Evolutionary conservation across 225 moss, liverwort and hornwort species (phyloP).

Genomic region (Pseudoscleropodium purum): DNA sequence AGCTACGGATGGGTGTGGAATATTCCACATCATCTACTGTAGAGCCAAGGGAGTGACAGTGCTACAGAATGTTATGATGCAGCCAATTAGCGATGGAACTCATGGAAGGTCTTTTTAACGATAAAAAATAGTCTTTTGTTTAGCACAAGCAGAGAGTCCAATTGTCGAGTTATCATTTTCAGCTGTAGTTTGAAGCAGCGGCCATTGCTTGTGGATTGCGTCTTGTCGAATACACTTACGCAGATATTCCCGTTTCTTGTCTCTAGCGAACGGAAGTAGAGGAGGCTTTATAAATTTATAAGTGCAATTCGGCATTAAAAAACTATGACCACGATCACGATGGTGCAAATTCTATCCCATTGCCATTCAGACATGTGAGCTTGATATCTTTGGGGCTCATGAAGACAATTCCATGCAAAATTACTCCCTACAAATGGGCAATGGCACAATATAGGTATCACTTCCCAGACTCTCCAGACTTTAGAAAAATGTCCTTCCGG

Average conservation of each 20-base stretch:
- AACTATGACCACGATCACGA: background rate
- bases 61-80: background rate
- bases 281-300: background rate
- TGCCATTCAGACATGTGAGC: background rate
- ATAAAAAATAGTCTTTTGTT: background rate
- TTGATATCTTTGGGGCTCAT: background rate
- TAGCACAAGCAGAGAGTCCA: background rate
- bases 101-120: background rate
- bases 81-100: conserved; percentile 2
- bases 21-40: background rate
- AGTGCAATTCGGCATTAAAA: background rate
- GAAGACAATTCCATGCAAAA: background rate
- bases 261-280: background rate
- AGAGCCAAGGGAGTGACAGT: background rate
- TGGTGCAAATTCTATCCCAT: background rate
- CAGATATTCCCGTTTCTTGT: background rate
- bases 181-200: background rate
- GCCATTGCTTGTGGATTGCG: background rate
- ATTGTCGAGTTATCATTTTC: background rate
- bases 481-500: too few species aligned
- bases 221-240: background rate
- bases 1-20: background rate
- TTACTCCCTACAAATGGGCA: background rate
- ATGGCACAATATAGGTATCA: too few species aligned
- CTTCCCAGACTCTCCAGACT: too few species aligned